These are phyloP conservation scores for Linnemannia zychae DNA, from an alignment of 192 early-diverging fungal species.

Conservation along the genomic window DNA sequence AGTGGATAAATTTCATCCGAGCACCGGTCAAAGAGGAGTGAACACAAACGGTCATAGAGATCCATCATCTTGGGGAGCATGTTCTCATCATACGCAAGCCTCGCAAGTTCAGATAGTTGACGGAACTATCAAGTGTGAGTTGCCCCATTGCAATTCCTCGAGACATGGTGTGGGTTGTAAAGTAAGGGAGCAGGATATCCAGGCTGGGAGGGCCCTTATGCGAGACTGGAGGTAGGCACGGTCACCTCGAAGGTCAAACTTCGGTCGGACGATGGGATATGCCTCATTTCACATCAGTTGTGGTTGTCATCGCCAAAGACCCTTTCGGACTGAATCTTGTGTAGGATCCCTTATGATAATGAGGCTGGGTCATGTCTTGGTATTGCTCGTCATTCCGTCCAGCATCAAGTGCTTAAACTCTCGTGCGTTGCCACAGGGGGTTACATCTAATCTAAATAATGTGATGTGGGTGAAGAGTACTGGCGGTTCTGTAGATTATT, in stretches of 20 bases:
- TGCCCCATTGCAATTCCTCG: slow-evolving; percentile 44
- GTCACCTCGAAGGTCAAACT: slow-evolving; percentile 57
- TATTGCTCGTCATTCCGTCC: slow-evolving; percentile 87
- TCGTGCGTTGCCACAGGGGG: slow-evolving; percentile 78
- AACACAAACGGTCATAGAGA: slow-evolving; percentile 58
- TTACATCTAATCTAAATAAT: slow-evolving; percentile 72
- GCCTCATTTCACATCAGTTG: slow-evolving; percentile 80
- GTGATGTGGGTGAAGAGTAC: slow-evolving; percentile 91
- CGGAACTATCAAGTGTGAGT: not conserved
- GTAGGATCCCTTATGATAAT: slow-evolving; percentile 69
- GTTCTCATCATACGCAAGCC: slow-evolving; percentile 65
- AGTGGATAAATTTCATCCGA: too few relatives aligned
- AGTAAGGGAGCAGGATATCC: slow-evolving; percentile 60
- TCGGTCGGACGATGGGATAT: slow-evolving; percentile 31
- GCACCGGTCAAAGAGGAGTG: not conserved
- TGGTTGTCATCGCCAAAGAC: slow-evolving; percentile 94
- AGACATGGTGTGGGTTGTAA: slow-evolving; percentile 22
- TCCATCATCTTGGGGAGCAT: slow-evolving; percentile 77
- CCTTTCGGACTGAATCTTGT: slow-evolving; percentile 66
- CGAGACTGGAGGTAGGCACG: slow-evolving; percentile 76
- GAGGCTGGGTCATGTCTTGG: slow-evolving; percentile 81
- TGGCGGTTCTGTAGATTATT: slow-evolving; percentile 42
- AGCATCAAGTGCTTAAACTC: slow-evolving; percentile 57
- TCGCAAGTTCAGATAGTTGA: slow-evolving; percentile 11
- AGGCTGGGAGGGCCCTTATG: slow-evolving; percentile 70